A percentile compares a stretch with the other conserved stretches of the same genome.
Evolutionary conservation across 2,329 filamentous ascomycete genomes (phyloP).

Genomic region (Aureobasidium vineae): DNA sequence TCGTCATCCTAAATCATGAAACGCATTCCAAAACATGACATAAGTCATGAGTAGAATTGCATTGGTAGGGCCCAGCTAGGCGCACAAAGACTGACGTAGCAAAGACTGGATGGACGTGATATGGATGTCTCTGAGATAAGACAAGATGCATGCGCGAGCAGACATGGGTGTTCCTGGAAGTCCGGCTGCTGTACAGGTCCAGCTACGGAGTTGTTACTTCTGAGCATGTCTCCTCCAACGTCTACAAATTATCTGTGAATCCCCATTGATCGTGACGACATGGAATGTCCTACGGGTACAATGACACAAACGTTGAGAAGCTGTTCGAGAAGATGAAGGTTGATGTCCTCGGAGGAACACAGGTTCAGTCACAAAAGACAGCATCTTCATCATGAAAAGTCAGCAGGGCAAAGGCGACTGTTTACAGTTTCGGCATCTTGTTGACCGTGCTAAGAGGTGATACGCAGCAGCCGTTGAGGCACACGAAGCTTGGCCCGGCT

Average conservation of each 20-base stretch:
- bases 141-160: neutral
- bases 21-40: slow-evolving; percentile 7
- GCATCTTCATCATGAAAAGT: neutral
- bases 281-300: neutral
- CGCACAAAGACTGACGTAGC: neutral
- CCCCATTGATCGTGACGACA: slow-evolving; percentile 1
- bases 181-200: neutral
- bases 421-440: slow-evolving; percentile 17
- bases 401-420: slow-evolving; percentile 9
- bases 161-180: neutral
- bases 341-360: neutral
- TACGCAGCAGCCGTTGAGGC: slow-evolving; percentile 23
- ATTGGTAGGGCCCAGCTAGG: neutral
- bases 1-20: slow-evolving; percentile 1
- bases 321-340: slow-evolving; percentile 9
- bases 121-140: neutral
- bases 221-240: neutral
- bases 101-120: neutral
- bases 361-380: neutral
- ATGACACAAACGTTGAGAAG: slow-evolving; percentile 10
- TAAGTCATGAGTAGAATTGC: slow-evolving; percentile 10
- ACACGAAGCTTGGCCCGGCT: slow-evolving; percentile 22
- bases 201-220: slow-evolving; percentile 14
- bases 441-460: slow-evolving; percentile 13
- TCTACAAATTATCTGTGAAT: neutral